Base-by-base conservation (phyloP, 192 early-diverging fungal species). In the Lobosporangium transversale region DNA sequence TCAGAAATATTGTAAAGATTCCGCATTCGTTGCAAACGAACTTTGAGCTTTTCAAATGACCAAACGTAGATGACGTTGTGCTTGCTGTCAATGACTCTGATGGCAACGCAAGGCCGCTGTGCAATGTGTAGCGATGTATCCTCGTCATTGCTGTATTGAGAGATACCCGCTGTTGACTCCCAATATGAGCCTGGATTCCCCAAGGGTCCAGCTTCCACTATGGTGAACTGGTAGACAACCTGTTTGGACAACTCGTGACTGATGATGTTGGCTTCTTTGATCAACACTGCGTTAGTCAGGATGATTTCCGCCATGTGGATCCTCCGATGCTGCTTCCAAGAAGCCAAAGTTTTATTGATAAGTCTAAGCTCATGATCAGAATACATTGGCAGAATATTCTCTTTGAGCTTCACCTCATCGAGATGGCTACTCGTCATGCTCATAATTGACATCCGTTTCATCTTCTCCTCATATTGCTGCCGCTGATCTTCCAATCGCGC, bases 201-300 rank as follows among this genome's bases (percentile, higher is more conserved):
- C 20, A 81, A 84, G 4, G 70, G 81, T 40, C 79, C 87, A 23
- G 90, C 85, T n/a, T 91, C 90, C 26, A 94, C 66, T 7, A 95
- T 81, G 14, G 90, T 86, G 65, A 96, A 92, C 68, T 96, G 94
- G 79, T 94, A 98, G 7, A 94, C 78, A 17, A 94, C 91, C 32
- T 93, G 80, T 33, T 92, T 94, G 7, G 80, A 83, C n/a, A 97
- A 78, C 65, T 98, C 94, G 49, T 88, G 87, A 58, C 91, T 85
- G 27, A 95, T 95, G 10, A 97, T 86, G 59, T 97, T 98, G 43
- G 94, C 96, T 65, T 97, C 93, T 66, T 97, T 97, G 53, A 98
- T 62, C 56, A 91, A 68, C 14, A 91, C 81, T 0, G 90, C 89
- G 56, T 91, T 89, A 23, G 81, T 89, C 50, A 93, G 74, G 58